Conservation (phyloP, 2,329 filamentous ascomycete genomes). For the Trichoderma pleuroti region DNA sequence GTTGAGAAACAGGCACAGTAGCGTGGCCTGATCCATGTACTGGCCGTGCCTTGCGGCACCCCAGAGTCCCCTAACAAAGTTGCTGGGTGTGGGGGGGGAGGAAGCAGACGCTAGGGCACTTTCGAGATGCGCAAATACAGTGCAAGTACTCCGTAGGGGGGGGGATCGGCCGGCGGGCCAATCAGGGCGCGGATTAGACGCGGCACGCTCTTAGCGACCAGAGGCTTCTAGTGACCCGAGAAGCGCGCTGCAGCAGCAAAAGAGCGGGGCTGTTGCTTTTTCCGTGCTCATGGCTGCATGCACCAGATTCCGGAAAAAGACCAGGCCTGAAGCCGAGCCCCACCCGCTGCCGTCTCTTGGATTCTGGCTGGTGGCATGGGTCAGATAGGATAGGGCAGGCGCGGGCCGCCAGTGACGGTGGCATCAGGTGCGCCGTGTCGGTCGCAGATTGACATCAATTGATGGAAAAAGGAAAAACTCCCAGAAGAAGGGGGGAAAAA, state of each 20-base stretch:
- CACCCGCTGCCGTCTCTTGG: background rate
- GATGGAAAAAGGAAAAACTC: background rate
- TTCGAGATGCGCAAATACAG: background rate
- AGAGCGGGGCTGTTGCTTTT: background rate
- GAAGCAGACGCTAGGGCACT: conserved; percentile 1
- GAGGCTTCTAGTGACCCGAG: conserved; percentile 13
- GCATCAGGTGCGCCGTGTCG: conserved; percentile 8
- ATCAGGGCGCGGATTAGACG: conserved; percentile 12
- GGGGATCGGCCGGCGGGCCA: background rate
- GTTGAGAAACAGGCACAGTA: conserved; percentile 17
- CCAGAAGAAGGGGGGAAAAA: background rate
- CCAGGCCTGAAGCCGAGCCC: conserved; percentile 1
- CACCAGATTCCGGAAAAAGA: background rate
- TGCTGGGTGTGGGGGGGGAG: background rate
- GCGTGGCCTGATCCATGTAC: conserved; percentile 18
- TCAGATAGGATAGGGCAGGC: conserved; percentile 19
- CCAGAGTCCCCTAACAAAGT: conserved; percentile 17
- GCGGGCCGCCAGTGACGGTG: conserved; percentile 19
- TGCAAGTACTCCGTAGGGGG: background rate
- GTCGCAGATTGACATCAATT: background rate
- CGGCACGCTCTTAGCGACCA: conserved; percentile 17
- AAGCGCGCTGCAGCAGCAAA: conserved; percentile 18
- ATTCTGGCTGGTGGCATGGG: conserved; percentile 15
- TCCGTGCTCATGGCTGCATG: background rate
- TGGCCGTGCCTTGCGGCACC: conserved; percentile 15